phyloP scores from a whole-genome alignment of 805 yeast species.

The Candida tibetensis region DNA sequence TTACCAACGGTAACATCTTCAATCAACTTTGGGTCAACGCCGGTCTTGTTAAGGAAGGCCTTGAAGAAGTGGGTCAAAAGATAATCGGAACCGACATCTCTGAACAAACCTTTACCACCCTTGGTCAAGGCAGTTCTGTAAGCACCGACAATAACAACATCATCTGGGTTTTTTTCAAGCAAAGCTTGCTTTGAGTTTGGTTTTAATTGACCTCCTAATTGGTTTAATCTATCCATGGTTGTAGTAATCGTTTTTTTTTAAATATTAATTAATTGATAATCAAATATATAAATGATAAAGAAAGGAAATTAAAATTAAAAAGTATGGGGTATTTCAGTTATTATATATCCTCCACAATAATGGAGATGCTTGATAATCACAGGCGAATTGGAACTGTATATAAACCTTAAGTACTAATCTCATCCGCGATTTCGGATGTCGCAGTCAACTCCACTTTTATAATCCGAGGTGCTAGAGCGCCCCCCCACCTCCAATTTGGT shows the following conservation, averaged over 20 bases:
- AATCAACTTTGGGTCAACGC: slow-evolving; percentile 50
- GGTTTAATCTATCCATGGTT: slow-evolving; percentile 49
- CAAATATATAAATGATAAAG: no score
- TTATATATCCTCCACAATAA: not conserved
- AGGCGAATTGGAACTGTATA: not conserved
- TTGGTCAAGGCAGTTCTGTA: slow-evolving; percentile 87
- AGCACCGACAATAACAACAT: slow-evolving; percentile 87
- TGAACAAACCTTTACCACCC: slow-evolving; percentile 84
- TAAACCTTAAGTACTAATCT: not conserved
- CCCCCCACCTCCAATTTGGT: no score
- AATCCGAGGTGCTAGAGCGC: not conserved
- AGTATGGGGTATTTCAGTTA: not conserved
- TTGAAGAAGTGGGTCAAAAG: slow-evolving; percentile 62
- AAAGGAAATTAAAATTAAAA: not conserved
- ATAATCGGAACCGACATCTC: slow-evolving; percentile 80
- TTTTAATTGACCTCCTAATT: slow-evolving; percentile 42
- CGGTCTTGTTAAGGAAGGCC: slow-evolving; percentile 55
- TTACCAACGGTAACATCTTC: slow-evolving; percentile 91
- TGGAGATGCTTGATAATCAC: not conserved
- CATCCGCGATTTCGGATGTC: not conserved
- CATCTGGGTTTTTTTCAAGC: slow-evolving; percentile 67
- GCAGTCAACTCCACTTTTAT: not conserved
- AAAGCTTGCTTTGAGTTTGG: slow-evolving; percentile 42
- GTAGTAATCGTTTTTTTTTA: no score
- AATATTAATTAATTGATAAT: not conserved